A percentile compares a stretch with the other conserved stretches of the same genome.
These are phyloP conservation scores for Bombardia bombarda DNA, from an alignment of 495 filamentous ascomycete species.

Conservation along the genomic window DNA sequence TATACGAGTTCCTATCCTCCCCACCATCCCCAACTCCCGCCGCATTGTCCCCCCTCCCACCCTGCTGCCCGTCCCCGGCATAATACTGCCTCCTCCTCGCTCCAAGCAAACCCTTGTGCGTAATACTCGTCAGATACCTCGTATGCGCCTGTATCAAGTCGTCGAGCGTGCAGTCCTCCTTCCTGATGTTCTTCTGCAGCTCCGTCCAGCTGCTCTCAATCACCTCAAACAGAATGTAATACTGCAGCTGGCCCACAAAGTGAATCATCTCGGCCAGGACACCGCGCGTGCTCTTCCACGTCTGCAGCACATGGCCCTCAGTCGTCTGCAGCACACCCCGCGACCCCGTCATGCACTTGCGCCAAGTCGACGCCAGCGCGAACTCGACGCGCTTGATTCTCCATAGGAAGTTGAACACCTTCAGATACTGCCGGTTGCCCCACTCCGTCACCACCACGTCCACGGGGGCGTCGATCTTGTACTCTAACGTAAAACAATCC, in stretches of 20 bases:
- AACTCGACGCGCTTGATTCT: slow-evolving; percentile 97
- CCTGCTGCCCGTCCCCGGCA: slow-evolving; percentile 23
- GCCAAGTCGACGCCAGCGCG: slow-evolving; percentile 81
- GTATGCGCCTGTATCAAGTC: slow-evolving; percentile 90
- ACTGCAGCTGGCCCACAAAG: slow-evolving; percentile 93
- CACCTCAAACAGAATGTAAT: slow-evolving; percentile 98
- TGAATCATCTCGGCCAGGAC: slow-evolving; percentile 96
- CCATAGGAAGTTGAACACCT: slow-evolving; percentile 99
- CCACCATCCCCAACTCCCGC: slow-evolving; percentile 22
- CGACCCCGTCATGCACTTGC: slow-evolving; percentile 92
- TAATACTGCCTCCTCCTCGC: slow-evolving; percentile 44
- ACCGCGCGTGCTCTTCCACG: slow-evolving; percentile 87
- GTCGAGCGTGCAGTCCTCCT: slow-evolving; percentile 82
- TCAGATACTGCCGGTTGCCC: slow-evolving; percentile 92
- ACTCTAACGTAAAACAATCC: slow-evolving; percentile 99
- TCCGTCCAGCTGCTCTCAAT: slow-evolving; percentile 92
- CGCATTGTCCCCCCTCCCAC: slow-evolving; percentile 17
- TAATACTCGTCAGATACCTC: slow-evolving; percentile 85
- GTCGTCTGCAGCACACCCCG: slow-evolving; percentile 80
- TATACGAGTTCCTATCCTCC: slow-evolving; percentile 72
- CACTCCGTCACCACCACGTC: slow-evolving; percentile 96
- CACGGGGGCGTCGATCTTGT: slow-evolving; percentile 94
- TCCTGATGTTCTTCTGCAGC: slow-evolving; percentile 69
- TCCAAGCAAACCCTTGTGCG: slow-evolving; percentile 90
- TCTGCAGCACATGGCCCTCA: slow-evolving; percentile 64